Percentiles rank a stretch among this genome's conserved stretches.
Conservation (phyloP, 2,329 filamentous ascomycete species). For the Diaporthe velutina region DNA sequence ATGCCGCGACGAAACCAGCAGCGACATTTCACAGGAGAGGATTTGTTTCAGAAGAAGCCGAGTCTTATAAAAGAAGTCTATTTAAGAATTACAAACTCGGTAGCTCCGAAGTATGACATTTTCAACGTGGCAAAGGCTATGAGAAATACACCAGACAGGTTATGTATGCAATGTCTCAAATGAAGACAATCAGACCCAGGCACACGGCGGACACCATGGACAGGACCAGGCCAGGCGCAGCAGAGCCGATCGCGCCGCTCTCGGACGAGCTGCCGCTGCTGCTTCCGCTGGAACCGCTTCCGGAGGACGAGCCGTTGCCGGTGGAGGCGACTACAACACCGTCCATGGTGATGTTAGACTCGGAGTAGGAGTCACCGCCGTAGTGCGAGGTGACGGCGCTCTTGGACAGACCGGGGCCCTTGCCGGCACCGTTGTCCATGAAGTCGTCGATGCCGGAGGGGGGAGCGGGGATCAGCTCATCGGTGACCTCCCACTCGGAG, state of each 20-base stretch:
- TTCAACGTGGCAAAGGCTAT: conserved; percentile 13
- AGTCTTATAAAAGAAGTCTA: conserved; percentile 27
- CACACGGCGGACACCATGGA: conserved; percentile 18
- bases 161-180: conserved; percentile 16
- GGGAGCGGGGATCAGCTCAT: conserved; percentile 64
- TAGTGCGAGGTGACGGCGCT: conserved; percentile 44
- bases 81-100: conserved; percentile 21
- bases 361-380: conserved; percentile 36
- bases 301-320: conserved; percentile 23
- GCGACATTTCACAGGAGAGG: not conserved
- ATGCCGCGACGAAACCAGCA: not conserved
- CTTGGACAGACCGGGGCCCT: conserved; percentile 66
- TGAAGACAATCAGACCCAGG: conserved; percentile 20
- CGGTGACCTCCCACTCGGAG: conserved; percentile 63
- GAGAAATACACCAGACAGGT: conserved; percentile 18
- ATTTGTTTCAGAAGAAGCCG: conserved; percentile 12
- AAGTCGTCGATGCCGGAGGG: conserved; percentile 64
- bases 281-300: conserved; percentile 18
- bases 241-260: not conserved
- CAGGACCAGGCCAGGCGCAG: conserved; percentile 21
- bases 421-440: conserved; percentile 66
- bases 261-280: conserved; percentile 11
- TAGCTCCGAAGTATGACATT: conserved; percentile 21
- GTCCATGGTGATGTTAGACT: conserved; percentile 37
- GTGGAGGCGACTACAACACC: conserved; percentile 31